Percentiles rank a stretch among this genome's conserved stretches.
phyloP scores from a whole-genome alignment of 768 basidiomycete species.

The Russula emetica region DNA sequence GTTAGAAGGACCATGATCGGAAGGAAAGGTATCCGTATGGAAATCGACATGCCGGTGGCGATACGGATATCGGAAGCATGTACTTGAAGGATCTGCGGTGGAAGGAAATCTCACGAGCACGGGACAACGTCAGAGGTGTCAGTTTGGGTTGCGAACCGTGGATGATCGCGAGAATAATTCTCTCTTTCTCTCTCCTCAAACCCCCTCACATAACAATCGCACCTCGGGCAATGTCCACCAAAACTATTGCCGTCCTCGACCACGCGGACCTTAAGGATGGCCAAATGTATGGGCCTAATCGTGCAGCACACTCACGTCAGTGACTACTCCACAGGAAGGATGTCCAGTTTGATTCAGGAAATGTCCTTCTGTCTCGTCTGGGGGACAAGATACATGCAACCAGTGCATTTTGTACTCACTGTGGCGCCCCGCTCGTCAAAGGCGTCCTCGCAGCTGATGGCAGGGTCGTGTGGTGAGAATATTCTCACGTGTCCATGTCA shows the following conservation, averaged over 20 bases:
- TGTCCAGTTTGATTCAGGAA: conserved; percentile 71
- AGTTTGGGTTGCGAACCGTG: no score
- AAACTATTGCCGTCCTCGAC: conserved; percentile 48
- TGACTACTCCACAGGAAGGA: conserved; percentile 57
- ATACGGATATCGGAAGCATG: no score
- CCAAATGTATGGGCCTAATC: conserved; percentile 42
- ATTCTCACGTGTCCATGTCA: not conserved
- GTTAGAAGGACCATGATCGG: no score
- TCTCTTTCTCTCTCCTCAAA: not conserved
- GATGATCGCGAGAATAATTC: not conserved
- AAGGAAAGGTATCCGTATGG: no score
- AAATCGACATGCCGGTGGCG: no score
- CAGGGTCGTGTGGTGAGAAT: conserved; percentile 63
- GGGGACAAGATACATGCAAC: conserved; percentile 75
- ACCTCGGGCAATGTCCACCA: conserved; percentile 35
- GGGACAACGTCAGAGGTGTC: no score
- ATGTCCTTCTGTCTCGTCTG: conserved; percentile 72
- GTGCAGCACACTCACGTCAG: not conserved
- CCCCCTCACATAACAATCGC: not conserved
- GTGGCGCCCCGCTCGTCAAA: conserved; percentile 82
- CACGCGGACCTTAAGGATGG: conserved; percentile 49
- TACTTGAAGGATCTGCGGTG: no score
- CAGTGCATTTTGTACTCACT: conserved; percentile 85
- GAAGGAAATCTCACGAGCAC: no score
- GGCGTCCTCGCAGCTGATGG: conserved; percentile 78